Percentiles rank a stretch among this genome's conserved stretches.
Evolutionary conservation across 495 filamentous ascomycete genomes (phyloP).

Genomic region (Trichoderma asperelloides): DNA sequence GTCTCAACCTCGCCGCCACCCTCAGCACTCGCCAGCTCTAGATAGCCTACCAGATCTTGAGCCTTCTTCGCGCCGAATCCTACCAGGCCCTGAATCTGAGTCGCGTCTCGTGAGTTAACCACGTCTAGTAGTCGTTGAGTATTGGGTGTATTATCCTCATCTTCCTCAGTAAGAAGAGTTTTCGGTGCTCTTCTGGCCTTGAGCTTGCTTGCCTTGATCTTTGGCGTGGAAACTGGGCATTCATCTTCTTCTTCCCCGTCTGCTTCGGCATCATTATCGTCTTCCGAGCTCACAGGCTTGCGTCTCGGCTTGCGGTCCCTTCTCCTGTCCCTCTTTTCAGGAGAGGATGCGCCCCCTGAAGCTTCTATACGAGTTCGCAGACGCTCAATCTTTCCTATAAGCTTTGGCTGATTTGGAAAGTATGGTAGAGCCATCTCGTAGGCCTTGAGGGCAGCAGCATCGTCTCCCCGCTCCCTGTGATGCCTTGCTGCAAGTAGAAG

Average conservation of each 20-base stretch:
- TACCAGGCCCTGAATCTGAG: slow-evolving; percentile 62
- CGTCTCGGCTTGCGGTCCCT: slow-evolving; percentile 8
- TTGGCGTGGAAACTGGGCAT: slow-evolving; percentile 14
- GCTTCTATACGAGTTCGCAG: slow-evolving; percentile 52
- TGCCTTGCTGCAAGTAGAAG: slow-evolving; percentile 87
- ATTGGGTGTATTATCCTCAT: slow-evolving; percentile 42
- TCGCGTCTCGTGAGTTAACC: slow-evolving; percentile 76
- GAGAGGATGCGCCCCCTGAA: slow-evolving; percentile 16
- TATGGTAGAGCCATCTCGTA: slow-evolving; percentile 75
- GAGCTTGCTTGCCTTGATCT: slow-evolving; percentile 8
- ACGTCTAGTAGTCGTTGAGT: slow-evolving; percentile 66
- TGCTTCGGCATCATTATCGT: slow-evolving; percentile 34
- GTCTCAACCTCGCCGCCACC: slow-evolving; percentile 31
- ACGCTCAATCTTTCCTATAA: slow-evolving; percentile 64
- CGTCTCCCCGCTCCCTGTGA: slow-evolving; percentile 73
- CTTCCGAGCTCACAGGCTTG: slow-evolving; percentile 14
- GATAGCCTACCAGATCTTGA: slow-evolving; percentile 49
- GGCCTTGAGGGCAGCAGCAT: slow-evolving; percentile 70
- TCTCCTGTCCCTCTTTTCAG: slow-evolving; percentile 11
- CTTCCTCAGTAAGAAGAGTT: slow-evolving; percentile 13
- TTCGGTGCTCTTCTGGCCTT: not conserved
- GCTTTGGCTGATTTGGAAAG: slow-evolving; percentile 80
- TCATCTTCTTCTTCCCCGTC: slow-evolving; percentile 23
- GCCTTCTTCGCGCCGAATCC: slow-evolving; percentile 59
- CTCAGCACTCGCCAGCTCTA: slow-evolving; percentile 40